Base-by-base conservation (phyloP, 2,329 filamentous ascomycete species). In the Nothophoma quercina region DNA sequence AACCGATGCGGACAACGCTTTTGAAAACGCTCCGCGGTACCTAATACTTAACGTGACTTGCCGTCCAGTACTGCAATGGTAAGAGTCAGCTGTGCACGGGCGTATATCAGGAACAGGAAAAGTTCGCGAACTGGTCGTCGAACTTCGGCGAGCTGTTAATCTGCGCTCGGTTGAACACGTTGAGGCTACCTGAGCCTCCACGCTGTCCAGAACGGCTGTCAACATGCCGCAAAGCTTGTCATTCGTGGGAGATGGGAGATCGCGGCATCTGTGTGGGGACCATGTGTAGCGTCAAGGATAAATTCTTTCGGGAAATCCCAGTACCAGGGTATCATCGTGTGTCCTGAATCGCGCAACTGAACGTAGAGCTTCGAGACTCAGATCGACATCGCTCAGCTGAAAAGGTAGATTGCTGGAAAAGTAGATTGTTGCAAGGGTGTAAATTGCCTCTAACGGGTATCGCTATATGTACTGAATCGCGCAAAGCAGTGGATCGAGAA, bases 11-110 rank as follows among this genome's bases (percentile, higher is more conserved):
- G 21, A 36, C 16, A 32, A 23, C 21, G n/a, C 15, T 29, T 6
- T 30, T 35, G 13, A 19, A n/a, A 41, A 36, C 25, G 42, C 13
- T 25, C 23, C 26, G 30, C 38, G 18, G 38, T 33, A 10, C 32
- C 22, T 32, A 12, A n/a, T n/a, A n/a, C n/a, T n/a, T n/a, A n/a
- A n/a, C 12, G 15, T 7, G 28, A 26, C 12, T 19, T 16, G 15
- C n/a, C 8, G 15, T 40, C 5, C 1, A 23, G 21, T 2, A 12
- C 16, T 16, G 23, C 46, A 19, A 12, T 33, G 39, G 33, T 18
- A 23, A 15, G 23, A 29, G 54, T 62, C 60, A 62, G 54, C 44
- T 50, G 54, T 39, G 34, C 47, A 55, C 56, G 60, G 62, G 46
- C 42, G 45, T 56, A 36, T 32, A 42, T 49, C 33, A 60, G 47